Conservation (phyloP, 1,139 yeast genomes). For the Geotrichum histeridarum region DNA sequence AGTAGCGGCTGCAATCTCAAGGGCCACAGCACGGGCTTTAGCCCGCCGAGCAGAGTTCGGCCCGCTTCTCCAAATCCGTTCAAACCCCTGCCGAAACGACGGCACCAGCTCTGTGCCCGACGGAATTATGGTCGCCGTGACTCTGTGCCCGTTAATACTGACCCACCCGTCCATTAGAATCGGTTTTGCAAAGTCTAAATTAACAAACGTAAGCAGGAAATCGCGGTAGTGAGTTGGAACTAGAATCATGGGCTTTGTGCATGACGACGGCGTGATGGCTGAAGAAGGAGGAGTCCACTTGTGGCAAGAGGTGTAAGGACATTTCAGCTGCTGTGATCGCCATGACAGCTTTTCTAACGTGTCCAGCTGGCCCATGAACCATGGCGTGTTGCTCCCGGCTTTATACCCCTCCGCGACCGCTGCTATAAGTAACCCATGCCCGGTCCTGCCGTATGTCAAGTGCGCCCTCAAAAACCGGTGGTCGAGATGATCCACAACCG, state of each 20-base stretch:
- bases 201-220: slow-evolving; percentile 2
- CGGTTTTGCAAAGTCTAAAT: slow-evolving; percentile 11
- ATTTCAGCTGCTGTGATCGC: too few species aligned
- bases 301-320: too few species aligned
- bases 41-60: neutral
- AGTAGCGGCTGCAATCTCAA: too few species aligned
- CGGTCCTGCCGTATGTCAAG: slow-evolving; percentile 8
- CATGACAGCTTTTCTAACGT: too few species aligned
- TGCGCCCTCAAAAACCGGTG: neutral
- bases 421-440: too few species aligned
- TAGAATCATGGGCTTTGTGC: neutral
- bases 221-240: slow-evolving; percentile 4
- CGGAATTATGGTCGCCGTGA: slow-evolving; percentile 3
- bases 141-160: slow-evolving; percentile 2
- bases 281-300: too few species aligned
- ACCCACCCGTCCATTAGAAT: slow-evolving; percentile 12
- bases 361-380: too few species aligned
- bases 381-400: too few species aligned
- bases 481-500: slow-evolving; percentile 12
- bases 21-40: neutral
- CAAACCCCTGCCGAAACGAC: slow-evolving; percentile 2
- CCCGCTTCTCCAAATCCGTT: neutral
- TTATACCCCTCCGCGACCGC: too few species aligned
- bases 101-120: slow-evolving; percentile 9
- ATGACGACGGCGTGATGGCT: too few species aligned